Evolutionary conservation across 805 yeast genomes (phyloP), one percentile per base, ranked within the genome.

Genomic region (Wickerhamiella nectarea): DNA sequence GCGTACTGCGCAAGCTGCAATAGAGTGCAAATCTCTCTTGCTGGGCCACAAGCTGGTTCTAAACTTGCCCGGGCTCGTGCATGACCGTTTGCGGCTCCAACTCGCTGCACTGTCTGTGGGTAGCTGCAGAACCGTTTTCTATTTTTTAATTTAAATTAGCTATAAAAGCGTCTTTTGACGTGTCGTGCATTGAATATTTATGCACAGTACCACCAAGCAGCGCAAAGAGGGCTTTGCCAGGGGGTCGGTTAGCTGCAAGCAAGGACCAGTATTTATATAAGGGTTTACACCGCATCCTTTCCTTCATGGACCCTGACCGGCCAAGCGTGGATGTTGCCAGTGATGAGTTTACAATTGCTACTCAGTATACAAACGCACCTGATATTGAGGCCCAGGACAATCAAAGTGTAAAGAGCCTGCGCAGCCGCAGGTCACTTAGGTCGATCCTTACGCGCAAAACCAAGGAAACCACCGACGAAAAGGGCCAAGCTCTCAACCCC

Each of bases 361-460:
- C 35, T 11, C 34, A 31, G 4, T 39, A 18, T n/a, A 26, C 28
- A 9, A 35, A 39, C 15, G 42, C 42, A 3, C 20, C 22, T 10
- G 42, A 39, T 22, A 21, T 35, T 3, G 42, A 39, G 36, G 42
- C 42, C 21, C 42, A 31, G 31, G 20, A 21, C 36, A 20, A 14
- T 11, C 36, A 14, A 6, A 18, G 34, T 10, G 34, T 3, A 2
- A 15, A 10, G 14, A 31, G 29, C 7, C 11, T 31, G 15, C 36
- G 35, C 21, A 31, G 40, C 19, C 34, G 29, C 3, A 14, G 35
- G n/a, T 34, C 39, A 3, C 18, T 42, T 4, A 20, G 45, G 33
- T 34, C 39, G 24, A n/a, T 42, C 11, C 18, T 42, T n/a, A 12
- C 24, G 12, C 45, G 45, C 31, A 42, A 24, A 12, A 36, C 40